Conservation (phyloP, 306 rosid species). For the Pterocarpus macrocarpus region DNA sequence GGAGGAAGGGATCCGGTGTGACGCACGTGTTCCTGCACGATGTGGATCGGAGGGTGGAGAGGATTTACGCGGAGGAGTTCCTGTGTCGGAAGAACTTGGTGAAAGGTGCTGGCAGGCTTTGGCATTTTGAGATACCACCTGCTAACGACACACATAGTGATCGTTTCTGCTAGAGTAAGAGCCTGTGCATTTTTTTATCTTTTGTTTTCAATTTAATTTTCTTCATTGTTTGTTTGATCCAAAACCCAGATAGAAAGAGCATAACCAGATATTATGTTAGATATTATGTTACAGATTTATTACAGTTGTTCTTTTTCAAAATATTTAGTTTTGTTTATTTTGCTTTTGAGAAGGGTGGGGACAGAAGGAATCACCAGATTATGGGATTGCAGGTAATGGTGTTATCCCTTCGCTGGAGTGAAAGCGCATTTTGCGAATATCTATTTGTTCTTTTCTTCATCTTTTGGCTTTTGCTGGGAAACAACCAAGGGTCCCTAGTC, state of each 20-base stretch:
- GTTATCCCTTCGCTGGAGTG: not conserved
- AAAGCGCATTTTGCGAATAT: not conserved
- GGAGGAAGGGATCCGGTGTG: conserved; percentile 69
- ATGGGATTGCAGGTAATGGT: not conserved
- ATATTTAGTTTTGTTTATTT: not conserved
- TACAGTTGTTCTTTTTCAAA: too few relatives aligned
- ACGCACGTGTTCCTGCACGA: conserved; percentile 94
- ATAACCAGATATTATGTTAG: not conserved
- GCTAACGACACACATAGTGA: conserved; percentile 20
- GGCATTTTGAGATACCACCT: conserved; percentile 84
- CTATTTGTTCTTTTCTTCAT: not conserved
- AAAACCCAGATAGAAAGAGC: not conserved
- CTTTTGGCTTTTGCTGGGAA: too few relatives aligned
- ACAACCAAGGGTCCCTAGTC: too few relatives aligned
- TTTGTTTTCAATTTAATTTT: not conserved
- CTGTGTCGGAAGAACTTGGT: conserved; percentile 71
- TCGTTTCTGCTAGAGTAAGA: conserved; percentile 58
- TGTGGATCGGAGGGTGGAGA: conserved; percentile 89
- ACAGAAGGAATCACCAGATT: not conserved
- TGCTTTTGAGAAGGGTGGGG: not conserved
- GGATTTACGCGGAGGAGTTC: conserved; percentile 76
- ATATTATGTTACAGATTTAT: not conserved
- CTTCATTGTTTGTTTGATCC: not conserved
- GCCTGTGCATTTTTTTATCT: not conserved
- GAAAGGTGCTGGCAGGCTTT: conserved; percentile 72